Evolutionary conservation across 1,284 basidiomycete species (phyloP), one percentile per base, ranked within the genome.

Genomic region (Ustilago cynodontis): DNA sequence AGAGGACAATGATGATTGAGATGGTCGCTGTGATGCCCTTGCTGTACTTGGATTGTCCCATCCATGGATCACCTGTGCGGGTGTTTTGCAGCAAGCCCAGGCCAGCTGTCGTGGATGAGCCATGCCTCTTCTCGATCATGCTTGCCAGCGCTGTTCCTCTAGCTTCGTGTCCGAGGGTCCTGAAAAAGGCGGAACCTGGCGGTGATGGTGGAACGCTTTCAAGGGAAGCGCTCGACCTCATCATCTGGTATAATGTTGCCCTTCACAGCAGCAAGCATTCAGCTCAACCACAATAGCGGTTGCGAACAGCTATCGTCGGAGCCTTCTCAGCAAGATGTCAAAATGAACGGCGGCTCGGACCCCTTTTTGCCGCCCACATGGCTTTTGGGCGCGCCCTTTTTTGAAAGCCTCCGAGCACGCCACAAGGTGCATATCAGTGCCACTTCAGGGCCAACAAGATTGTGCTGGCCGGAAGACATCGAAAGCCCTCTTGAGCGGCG

Each of bases 21-120:
- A 68, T 55, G 8, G 65, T 53, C 3, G 59, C 63, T 2, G 58
- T 63, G 39, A 75, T 72, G 20, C 65, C 77, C 45, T 78, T 62
- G 57, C 45, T 68, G 57, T 80, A 80, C 50, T 78, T 78, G 9
- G 71, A 52, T 60, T 80, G 78, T 13, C 69, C 69, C 4, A 49
- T 31, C 75, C 74, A 80, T 0, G 78, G 78, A 49, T 80, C 78
- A 16, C 71, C 71, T 14, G 63, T 71, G 10, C 60, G 64, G 3
- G 62, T 71, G 56, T 72, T 70, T 11, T 57, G 49, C 51, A 71
- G 7, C 43, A 76, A 50, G 18, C 73, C 73, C 18, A 77, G 49
- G 51, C 69, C 69, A 1, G 74, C 69, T 18, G 69, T 77, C 9
- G 61, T 65, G 10, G 68, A 52, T 20, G 73, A 57, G 31, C 57